A percentile compares a stretch with the other conserved stretches of the same genome.
phyloP scores from a whole-genome alignment of 352 stramenopile genomes.

The Phytophthora nicotianae region DNA sequence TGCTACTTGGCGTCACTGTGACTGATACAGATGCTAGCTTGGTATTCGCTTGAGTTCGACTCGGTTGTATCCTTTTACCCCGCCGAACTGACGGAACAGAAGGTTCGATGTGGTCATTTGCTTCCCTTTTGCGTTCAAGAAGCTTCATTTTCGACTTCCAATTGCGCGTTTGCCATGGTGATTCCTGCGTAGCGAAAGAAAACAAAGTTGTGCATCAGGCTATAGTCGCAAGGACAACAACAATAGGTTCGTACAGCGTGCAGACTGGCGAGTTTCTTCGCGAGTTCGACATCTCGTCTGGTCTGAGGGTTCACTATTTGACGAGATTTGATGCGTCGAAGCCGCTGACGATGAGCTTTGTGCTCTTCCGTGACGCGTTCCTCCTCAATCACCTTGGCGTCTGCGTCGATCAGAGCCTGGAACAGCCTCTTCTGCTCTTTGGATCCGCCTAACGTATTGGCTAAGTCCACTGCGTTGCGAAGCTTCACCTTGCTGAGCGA shows the following conservation, averaged over 20 bases:
- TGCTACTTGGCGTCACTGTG: neutral
- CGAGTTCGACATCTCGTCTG: slow-evolving; percentile 14
- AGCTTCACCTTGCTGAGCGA: slow-evolving; percentile 74
- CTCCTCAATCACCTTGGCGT: slow-evolving; percentile 70
- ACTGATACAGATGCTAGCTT: neutral
- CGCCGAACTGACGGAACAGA: neutral
- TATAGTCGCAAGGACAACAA: too few species aligned
- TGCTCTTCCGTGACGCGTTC: slow-evolving; percentile 65
- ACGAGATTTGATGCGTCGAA: slow-evolving; percentile 50
- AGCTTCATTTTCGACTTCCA: slow-evolving; percentile 42
- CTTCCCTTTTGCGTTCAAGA: slow-evolving; percentile 13
- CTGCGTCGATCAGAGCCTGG: slow-evolving; percentile 68
- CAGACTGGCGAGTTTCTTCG: slow-evolving; percentile 18
- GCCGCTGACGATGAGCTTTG: slow-evolving; percentile 57
- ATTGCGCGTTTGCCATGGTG: slow-evolving; percentile 80
- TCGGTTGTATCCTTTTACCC: neutral
- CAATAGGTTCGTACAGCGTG: slow-evolving; percentile 15
- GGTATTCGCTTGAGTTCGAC: neutral
- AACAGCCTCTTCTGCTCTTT: slow-evolving; percentile 76
- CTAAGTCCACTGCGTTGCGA: slow-evolving; percentile 71
- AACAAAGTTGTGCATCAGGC: neutral
- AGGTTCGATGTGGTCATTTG: neutral
- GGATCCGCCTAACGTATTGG: slow-evolving; percentile 47
- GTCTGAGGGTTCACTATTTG: slow-evolving; percentile 20
- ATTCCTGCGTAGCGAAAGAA: slow-evolving; percentile 35